Base-by-base conservation (phyloP, 164 flowering plant species). In the Sedum album region DNA sequence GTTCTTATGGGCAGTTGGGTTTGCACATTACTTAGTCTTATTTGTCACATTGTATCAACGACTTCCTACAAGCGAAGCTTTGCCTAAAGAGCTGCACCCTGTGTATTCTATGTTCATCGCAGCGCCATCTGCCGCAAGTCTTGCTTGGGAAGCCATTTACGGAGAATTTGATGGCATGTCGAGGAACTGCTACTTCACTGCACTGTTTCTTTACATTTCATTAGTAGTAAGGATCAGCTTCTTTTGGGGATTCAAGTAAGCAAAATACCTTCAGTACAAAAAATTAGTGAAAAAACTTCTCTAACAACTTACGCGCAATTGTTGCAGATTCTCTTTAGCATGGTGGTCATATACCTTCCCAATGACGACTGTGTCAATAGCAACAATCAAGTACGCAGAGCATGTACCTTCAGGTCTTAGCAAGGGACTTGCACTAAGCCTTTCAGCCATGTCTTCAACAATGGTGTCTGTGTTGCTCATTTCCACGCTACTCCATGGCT, bases 271-370 rank as follows among this genome's bases (percentile, higher is more conserved):
- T 7, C 60, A 21, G 26, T 53, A n/a, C 60, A 8, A 53, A 53
- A 49, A 0, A 0, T n/a, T n/a, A 21, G 8, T 8, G 9, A 1
- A 2, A 53, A 23, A n/a, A 21, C 7, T 21, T 49, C 5, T 49
- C 7, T 9, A 57, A 28, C 33, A 57, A 57, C 62, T 57, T 57
- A 3, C 31, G 6, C 6, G 33, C 15, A 5, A 20, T 28, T 6
- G 68, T 63, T 68, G 74, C 87, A 91, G 96, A 82, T 92, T 95
- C 76, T 95, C 99, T 5, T 84, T 92, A 60, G 96, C 99, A 44
- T 95, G 99, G 98, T 95, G 98, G 99, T 88, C 99, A 21, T 95
- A 92, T 73, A 92, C 97, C 33, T 92, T 95, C 71, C 99, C 99
- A 0, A 92, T 95, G 99, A 95, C 99, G 35, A 95, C 99, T 1